Evolutionary conservation across 768 basidiomycete genomes (phyloP).

Genomic region (Pleurotus cornucopiae): DNA sequence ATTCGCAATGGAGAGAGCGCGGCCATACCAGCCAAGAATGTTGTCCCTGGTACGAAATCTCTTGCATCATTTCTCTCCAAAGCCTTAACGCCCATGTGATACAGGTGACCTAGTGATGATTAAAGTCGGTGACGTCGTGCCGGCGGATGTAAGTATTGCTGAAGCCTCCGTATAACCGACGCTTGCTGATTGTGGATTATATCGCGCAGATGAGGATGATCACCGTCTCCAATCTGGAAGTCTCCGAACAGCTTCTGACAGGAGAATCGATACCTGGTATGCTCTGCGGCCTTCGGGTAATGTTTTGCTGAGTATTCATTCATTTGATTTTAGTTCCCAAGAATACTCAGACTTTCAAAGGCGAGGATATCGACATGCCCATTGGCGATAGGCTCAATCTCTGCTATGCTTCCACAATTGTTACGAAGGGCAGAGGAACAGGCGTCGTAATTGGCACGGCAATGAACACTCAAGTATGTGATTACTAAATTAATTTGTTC

Average conservation of each 20-base stretch:
- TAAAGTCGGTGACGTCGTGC: slow-evolving; percentile 6
- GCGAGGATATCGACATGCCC: slow-evolving; percentile 2
- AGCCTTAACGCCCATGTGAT: neutral
- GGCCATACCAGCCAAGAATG: slow-evolving; percentile 8
- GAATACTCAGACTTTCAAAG: slow-evolving; percentile 6
- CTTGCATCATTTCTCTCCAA: neutral
- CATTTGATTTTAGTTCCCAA: slow-evolving; percentile 2
- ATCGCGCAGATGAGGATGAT: slow-evolving; percentile 1
- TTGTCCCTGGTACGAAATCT: slow-evolving; percentile 5
- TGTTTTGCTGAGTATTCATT: neutral
- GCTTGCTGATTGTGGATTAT: too few species aligned
- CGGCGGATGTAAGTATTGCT: slow-evolving; percentile 1
- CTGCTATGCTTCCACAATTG: slow-evolving; percentile 4
- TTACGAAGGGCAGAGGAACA: slow-evolving; percentile 7
- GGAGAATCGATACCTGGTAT: slow-evolving; percentile 5
- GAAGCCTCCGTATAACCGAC: too few species aligned
- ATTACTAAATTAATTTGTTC: neutral
- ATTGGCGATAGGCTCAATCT: slow-evolving; percentile 5
- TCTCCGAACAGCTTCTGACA: slow-evolving; percentile 2
- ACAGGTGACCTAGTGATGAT: slow-evolving; percentile 7
- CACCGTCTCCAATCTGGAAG: slow-evolving; percentile 4
- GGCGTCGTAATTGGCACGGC: slow-evolving; percentile 1
- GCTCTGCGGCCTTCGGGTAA: neutral
- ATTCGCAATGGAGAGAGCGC: slow-evolving; percentile 8
- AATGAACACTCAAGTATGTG: slow-evolving; percentile 4